Conservation (phyloP, 2,329 filamentous ascomycete species). For the Colletotrichum sp. region DNA sequence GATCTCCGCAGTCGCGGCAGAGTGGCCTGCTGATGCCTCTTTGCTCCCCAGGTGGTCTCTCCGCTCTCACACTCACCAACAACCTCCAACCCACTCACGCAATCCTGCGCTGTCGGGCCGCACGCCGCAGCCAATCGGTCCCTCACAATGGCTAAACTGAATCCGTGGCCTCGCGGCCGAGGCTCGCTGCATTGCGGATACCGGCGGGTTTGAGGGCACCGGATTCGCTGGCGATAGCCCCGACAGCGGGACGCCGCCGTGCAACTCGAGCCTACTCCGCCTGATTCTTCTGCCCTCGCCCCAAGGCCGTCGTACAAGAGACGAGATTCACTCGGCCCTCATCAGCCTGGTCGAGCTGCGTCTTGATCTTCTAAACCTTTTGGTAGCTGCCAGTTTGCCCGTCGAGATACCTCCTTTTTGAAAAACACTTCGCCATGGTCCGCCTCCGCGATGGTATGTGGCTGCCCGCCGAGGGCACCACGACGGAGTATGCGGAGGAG, state of each 20-base stretch:
- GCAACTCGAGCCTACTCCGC: neutral
- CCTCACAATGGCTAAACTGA: slow-evolving; percentile 13
- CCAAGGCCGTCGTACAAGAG: slow-evolving; percentile 12
- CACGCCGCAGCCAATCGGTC: slow-evolving; percentile 8
- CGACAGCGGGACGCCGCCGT: slow-evolving; percentile 12
- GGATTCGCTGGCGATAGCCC: slow-evolving; percentile 8
- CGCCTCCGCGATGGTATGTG: slow-evolving; percentile 57
- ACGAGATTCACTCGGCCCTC: slow-evolving; percentile 11
- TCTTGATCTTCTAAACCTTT: neutral
- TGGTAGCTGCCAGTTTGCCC: neutral
- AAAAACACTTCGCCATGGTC: slow-evolving; percentile 26
- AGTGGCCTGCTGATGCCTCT: neutral
- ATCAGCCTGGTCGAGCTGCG: neutral
- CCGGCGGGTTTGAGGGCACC: slow-evolving; percentile 12
- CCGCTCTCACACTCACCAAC: neutral
- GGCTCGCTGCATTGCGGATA: slow-evolving; percentile 11
- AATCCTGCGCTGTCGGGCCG: slow-evolving; percentile 7
- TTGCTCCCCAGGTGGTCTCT: neutral
- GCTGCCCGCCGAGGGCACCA: slow-evolving; percentile 64
- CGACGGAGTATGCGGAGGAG: slow-evolving; percentile 70
- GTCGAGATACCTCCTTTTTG: neutral
- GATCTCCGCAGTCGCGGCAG: slow-evolving; percentile 1
- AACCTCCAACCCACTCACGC: neutral
- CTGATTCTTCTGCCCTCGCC: neutral
- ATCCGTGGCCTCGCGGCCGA: slow-evolving; percentile 12